Evolutionary conservation across 2,329 filamentous ascomycete species (phyloP), one percentile per base, ranked within the genome.

Genomic region (Pyrenochaeta sp.): DNA sequence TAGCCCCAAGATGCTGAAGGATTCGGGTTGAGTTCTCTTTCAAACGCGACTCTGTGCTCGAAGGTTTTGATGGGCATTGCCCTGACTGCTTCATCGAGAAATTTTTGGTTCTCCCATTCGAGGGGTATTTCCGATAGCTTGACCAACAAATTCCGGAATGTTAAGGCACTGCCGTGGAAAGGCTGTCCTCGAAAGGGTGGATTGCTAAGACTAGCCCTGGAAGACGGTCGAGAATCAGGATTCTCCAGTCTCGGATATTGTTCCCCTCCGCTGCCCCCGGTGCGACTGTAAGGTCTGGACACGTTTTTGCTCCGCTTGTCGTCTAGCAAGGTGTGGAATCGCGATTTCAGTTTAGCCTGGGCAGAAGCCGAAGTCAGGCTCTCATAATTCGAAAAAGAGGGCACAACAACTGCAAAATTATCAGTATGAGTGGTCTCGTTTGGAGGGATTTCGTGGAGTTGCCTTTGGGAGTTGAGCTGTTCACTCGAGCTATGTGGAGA

Each of bases 81-180:
- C 51, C 87, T 83, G 13, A 96, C 74, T 3, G 92, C 92, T 68
- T 96, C 91, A 65, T 96, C 92, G 31, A 96, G 76, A n/a, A 96
- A 75, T 15, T 92, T 92, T 0, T 92, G 91, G 68, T 96, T 96
- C 72, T 96, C 92, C 74, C 95, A 96, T 71, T 91, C 92, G 19
- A 85, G 88, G 11, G 92, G 92, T 14, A 89, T 95, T 37, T 87
- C 79, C 8, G 92, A 95, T 19, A 96, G 73, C 10, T 87, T 88
- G 52, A 93, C 81, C 27, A 96, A 79, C 36, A 93, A 80, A 68
- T 86, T 94, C 28, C 69, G 65, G 53, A 76, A 75, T 15, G 71
- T 69, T n/a, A 73, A 48, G 13, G 72, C 72, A 26, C 69, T 68
- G 30, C 59, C 48, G 45, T 75, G 72, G 10, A 61, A 60, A 5